These are phyloP conservation scores for Lactifluus subvellereus DNA, from an alignment of 768 basidiomycete species.

Conservation along the genomic window DNA sequence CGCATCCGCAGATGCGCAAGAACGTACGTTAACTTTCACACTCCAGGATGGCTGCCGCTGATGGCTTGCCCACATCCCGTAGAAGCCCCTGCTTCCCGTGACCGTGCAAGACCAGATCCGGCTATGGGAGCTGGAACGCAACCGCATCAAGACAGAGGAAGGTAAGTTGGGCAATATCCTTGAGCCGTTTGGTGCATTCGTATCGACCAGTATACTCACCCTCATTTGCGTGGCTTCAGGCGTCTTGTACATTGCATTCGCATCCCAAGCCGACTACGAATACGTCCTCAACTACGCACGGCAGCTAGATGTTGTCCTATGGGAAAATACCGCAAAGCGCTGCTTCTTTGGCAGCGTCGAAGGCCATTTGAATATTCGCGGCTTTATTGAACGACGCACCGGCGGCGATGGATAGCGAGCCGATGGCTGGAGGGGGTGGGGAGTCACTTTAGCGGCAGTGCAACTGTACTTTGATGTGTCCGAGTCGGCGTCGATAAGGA, in stretches of 20 bases:
- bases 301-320: conserved; percentile 73
- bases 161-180: conserved; percentile 43
- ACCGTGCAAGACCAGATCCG: conserved; percentile 98
- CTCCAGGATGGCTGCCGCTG: neutral
- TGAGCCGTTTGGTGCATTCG: neutral
- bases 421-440: neutral
- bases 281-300: conserved; percentile 81
- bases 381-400: conserved; percentile 71
- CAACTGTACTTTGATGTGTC: neutral
- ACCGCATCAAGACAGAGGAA: conserved; percentile 82
- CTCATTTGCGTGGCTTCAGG: conserved; percentile 39
- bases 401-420: conserved; percentile 25
- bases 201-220: neutral
- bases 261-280: conserved; percentile 82
- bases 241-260: conserved; percentile 84
- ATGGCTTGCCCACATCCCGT: conserved; percentile 17
- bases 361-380: conserved; percentile 71
- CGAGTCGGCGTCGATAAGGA: neutral
- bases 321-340: conserved; percentile 69
- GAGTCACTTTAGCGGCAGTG: neutral
- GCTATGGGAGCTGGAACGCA: conserved; percentile 94
- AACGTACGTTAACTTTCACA: conserved; percentile 48
- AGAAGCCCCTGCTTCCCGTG: conserved; percentile 92
- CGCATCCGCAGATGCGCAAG: conserved; percentile 96
- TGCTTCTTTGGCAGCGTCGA: conserved; percentile 81